Evolutionary conservation across 768 basidiomycete genomes (phyloP).

Genomic region (Tylopilus felleus): DNA sequence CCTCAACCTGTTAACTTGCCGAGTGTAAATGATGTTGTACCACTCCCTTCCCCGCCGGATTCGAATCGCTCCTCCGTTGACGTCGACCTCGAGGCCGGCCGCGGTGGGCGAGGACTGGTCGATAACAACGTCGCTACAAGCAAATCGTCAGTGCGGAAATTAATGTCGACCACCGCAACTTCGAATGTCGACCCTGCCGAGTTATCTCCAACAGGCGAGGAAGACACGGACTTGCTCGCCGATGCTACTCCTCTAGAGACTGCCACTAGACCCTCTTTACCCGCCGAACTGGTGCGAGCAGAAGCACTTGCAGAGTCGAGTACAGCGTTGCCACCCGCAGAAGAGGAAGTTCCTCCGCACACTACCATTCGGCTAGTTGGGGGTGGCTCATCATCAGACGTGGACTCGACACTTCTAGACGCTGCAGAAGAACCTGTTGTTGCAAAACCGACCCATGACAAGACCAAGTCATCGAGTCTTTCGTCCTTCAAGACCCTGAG

Average conservation of each 20-base stretch:
- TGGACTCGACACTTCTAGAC: slow-evolving; percentile 31
- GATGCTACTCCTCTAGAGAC: slow-evolving; percentile 39
- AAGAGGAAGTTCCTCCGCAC: slow-evolving; percentile 29
- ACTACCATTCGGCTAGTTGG: slow-evolving; percentile 60
- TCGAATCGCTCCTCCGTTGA: slow-evolving; percentile 40
- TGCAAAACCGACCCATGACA: slow-evolving; percentile 42
- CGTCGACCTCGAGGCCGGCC: slow-evolving; percentile 39
- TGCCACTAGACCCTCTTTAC: slow-evolving; percentile 31
- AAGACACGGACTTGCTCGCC: slow-evolving; percentile 50
- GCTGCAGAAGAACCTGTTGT: slow-evolving; percentile 35
- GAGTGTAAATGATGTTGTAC: slow-evolving; percentile 54
- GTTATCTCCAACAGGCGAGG: slow-evolving; percentile 20
- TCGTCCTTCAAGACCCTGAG: slow-evolving; percentile 57
- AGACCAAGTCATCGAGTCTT: slow-evolving; percentile 50
- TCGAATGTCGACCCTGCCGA: slow-evolving; percentile 18
- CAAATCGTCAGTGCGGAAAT: slow-evolving; percentile 10
- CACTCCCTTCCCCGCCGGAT: slow-evolving; percentile 43
- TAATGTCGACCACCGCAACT: slow-evolving; percentile 6
- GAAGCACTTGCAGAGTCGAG: slow-evolving; percentile 8
- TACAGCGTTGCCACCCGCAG: slow-evolving; percentile 2
- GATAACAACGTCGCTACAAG: slow-evolving; percentile 12
- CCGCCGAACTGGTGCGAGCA: slow-evolving; percentile 8
- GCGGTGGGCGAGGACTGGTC: slow-evolving; percentile 35
- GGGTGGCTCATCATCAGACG: slow-evolving; percentile 40
- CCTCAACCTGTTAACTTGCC: slow-evolving; percentile 71